Conservation (phyloP, 2,329 filamentous ascomycete species). For the Diaporthe capsici region DNA sequence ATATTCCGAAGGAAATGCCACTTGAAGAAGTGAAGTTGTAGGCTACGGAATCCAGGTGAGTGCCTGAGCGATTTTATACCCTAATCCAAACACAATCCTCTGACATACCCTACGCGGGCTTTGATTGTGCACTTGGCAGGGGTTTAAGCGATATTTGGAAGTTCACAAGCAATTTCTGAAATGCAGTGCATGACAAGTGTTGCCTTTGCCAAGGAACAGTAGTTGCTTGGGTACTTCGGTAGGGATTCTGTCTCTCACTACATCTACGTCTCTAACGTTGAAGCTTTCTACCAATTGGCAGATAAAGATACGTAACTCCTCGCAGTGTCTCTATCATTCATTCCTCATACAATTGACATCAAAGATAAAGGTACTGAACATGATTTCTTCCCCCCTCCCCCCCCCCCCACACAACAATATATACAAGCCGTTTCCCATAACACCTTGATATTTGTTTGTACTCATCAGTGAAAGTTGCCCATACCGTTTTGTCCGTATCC, state of each 20-base stretch:
- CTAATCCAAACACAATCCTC: background rate
- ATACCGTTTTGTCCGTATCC: background rate
- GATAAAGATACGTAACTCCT: background rate
- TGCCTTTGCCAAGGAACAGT: background rate
- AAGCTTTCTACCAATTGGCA: background rate
- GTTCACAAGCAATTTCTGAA: background rate
- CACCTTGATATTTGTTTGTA: background rate
- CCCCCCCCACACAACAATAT: background rate
- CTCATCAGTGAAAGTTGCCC: background rate
- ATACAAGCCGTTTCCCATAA: background rate
- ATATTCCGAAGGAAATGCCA: background rate
- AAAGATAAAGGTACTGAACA: background rate
- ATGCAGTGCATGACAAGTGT: background rate
- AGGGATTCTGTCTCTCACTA: background rate
- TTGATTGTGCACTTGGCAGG: slow-evolving; percentile 8
- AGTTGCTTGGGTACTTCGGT: background rate
- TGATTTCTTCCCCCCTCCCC: background rate
- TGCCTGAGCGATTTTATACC: background rate
- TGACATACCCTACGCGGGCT: background rate
- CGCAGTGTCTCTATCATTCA: background rate
- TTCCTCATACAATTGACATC: background rate
- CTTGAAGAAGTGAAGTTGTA: background rate
- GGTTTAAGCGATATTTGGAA: slow-evolving; percentile 11
- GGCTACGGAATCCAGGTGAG: background rate
- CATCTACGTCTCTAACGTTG: background rate